A percentile compares a stretch with the other conserved stretches of the same genome.
These are phyloP conservation scores for Teunomyces aglyptinius DNA, from an alignment of 805 yeast genomes.

Conservation along the genomic window DNA sequence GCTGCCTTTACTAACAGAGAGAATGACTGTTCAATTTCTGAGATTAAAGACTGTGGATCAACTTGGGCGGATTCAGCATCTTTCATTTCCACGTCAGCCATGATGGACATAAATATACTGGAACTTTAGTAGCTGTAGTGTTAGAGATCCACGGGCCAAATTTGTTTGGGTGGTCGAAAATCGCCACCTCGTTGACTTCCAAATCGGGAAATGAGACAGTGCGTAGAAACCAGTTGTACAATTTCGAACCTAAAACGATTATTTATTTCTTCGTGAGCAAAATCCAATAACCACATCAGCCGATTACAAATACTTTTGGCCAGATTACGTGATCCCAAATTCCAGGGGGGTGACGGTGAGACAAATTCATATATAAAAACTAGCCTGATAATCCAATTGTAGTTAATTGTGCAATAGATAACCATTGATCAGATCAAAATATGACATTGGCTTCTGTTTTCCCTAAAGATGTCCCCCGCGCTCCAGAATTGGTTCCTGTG, in stretches of 20 bases:
- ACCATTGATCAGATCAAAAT: not conserved
- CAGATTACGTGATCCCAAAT: not conserved
- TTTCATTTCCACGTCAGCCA: constrained; percentile 19
- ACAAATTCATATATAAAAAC: not conserved
- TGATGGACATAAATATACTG: constrained; percentile 2
- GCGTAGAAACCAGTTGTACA: not conserved
- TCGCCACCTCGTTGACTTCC: constrained; percentile 5
- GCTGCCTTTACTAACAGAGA: constrained; percentile 60
- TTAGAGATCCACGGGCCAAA: not conserved
- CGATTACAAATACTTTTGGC: not conserved
- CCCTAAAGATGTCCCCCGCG: constrained; percentile 15
- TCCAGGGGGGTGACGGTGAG: not conserved
- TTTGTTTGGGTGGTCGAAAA: constrained; percentile 2
- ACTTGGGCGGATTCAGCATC: constrained; percentile 12
- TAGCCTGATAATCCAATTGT: not conserved
- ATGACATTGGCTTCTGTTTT: constrained; percentile 4
- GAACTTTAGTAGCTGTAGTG: not conserved
- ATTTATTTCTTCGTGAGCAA: not conserved
- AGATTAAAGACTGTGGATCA: constrained; percentile 18
- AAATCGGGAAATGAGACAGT: constrained; percentile 2
- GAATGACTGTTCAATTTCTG: constrained; percentile 43
- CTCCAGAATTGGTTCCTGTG: constrained; percentile 32
- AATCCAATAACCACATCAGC: not conserved
- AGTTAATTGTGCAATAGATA: not conserved
- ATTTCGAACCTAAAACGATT: not conserved